Conservation (phyloP, 78 protist species). For the Tieghemostelium lacteum region DNA sequence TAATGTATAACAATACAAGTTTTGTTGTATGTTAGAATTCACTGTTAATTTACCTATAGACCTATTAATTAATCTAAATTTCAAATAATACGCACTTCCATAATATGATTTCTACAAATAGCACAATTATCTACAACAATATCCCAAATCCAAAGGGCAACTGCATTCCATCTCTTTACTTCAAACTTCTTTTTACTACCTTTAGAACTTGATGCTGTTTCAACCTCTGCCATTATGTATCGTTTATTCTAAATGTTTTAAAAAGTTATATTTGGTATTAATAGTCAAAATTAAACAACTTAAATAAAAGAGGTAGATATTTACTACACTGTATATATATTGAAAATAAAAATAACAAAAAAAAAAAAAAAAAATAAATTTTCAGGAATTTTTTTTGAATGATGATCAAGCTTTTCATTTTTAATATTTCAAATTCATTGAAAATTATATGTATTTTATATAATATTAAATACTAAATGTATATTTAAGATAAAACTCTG, state of each 20-base stretch:
- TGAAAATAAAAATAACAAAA: slow-evolving; percentile 1
- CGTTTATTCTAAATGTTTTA: no score
- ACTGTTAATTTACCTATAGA: background rate
- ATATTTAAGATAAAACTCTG: no score
- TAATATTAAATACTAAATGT: no score
- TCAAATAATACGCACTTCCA: slow-evolving; percentile 85
- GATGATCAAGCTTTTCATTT: no score
- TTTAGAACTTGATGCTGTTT: slow-evolving; percentile 40
- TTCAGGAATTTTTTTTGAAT: no score
- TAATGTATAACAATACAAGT: slow-evolving; percentile 34
- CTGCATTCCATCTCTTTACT: slow-evolving; percentile 98
- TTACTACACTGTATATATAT: background rate
- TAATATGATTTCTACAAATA: slow-evolving; percentile 98
- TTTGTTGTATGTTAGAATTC: no score
- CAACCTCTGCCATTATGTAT: slow-evolving; percentile 74
- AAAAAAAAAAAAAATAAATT: background rate
- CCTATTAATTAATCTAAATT: no score
- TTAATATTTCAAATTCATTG: no score
- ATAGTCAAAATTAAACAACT: background rate
- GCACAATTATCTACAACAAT: slow-evolving; percentile 98
- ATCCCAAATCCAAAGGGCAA: slow-evolving; percentile 99
- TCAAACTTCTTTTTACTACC: slow-evolving; percentile 88
- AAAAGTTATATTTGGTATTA: background rate
- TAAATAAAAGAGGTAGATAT: background rate
- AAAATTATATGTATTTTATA: no score